A percentile compares a stretch with the other conserved stretches of the same genome.
Conservation (phyloP, 2,329 filamentous ascomycete species). For the Epichloe gansuensis region DNA sequence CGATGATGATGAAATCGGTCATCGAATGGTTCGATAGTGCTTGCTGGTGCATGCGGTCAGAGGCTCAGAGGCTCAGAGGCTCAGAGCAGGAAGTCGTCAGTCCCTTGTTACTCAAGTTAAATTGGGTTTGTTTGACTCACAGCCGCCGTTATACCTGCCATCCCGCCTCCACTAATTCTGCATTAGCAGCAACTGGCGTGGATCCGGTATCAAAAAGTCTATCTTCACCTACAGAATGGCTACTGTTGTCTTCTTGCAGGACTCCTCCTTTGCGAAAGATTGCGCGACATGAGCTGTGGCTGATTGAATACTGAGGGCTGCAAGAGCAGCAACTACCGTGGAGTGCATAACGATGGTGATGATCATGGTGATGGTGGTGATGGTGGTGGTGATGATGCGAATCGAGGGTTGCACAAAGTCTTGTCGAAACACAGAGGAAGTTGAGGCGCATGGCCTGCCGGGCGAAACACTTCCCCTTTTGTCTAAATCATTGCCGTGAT, state of each 20-base stretch:
- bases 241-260: constrained; percentile 19
- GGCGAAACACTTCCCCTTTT: no score
- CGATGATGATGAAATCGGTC: constrained; percentile 51
- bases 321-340: not conserved
- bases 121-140: constrained; percentile 6
- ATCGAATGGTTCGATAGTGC: constrained; percentile 47
- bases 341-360: not conserved
- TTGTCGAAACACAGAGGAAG: no score
- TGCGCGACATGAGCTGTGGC: constrained; percentile 5
- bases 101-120: not conserved
- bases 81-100: not conserved
- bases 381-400: no score
- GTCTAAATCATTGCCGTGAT: no score
- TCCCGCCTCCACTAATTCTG: constrained; percentile 36
- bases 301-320: constrained; percentile 2
- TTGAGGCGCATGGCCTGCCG: no score
- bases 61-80: not conserved
- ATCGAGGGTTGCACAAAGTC: no score
- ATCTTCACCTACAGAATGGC: constrained; percentile 16
- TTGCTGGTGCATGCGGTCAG: constrained; percentile 23
- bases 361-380: not conserved
- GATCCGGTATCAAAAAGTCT: not conserved
- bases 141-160: constrained; percentile 50
- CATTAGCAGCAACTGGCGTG: not conserved
- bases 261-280: not conserved